Base-by-base conservation (phyloP, 805 yeast species). In the Ogataea dorogensis region DNA sequence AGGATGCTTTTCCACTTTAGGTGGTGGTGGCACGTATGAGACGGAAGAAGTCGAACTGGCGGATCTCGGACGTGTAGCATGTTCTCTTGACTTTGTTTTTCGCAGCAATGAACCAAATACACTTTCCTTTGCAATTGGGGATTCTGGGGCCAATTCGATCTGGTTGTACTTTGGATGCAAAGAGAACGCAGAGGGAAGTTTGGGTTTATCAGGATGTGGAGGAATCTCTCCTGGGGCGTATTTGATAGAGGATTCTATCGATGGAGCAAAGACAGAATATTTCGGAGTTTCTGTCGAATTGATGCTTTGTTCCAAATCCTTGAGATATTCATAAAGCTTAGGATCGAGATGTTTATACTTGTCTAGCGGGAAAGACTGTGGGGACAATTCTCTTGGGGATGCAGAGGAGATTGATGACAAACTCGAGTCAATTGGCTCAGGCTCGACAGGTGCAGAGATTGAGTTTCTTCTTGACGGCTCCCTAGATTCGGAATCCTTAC, bases 161-260 rank as follows among this genome's bases (percentile, higher is more conserved):
- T 14, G 46, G 31, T 53, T 52, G 32, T 43, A 61, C 31, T 47
- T 53, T 16, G 65, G 64, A 19, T 50, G 43, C 16, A 40, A 19
- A 5, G 66, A 50, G 7, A 76, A 57, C 1, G 78, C 77, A 3
- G 80, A 66, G 5, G 78, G 79, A 11, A 71, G 51, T 21, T 61
- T 66, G 2, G 79, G 68, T 31, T 39, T 50, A 16, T 52, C 53
- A 2, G 80, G 80, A 49, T 74, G 79, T 4, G 73, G 57, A 3
- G 81, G 82, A 7, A 76, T 66, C 1, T 72, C 73, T 21, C 59
- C 59, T 1, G 50, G 58, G 39, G 68, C 73, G 20, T 62, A 54
- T 27, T 51, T 56, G 50, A 62, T 34, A 5, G 47, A 43, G 2
- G 56, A 47, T 7, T 35, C 41, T 11, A 52, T 46, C 3, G 51